phyloP scores from a whole-genome alignment of 257 asterid species.

The Gentiana straminea region DNA sequence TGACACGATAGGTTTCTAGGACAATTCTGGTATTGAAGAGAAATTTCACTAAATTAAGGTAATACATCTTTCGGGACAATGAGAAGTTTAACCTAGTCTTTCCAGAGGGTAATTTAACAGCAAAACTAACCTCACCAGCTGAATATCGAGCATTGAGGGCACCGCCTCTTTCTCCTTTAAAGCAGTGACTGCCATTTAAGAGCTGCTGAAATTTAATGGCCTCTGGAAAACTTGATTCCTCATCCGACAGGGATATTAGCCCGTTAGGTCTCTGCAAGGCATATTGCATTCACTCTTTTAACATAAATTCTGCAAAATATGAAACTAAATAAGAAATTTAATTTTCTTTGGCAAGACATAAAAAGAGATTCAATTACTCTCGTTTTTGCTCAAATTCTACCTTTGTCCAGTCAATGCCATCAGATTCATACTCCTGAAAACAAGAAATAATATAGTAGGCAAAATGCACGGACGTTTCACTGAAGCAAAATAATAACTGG shows the following conservation, averaged over 20 bases:
- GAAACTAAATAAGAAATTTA: background rate
- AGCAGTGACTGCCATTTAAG: constrained; percentile 44
- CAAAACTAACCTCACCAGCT: constrained; percentile 84
- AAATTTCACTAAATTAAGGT: too few species aligned
- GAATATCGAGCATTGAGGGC: constrained; percentile 56
- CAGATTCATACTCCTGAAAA: too few species aligned
- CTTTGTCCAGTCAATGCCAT: constrained; percentile 43
- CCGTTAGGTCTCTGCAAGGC: constrained; percentile 62
- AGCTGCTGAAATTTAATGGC: constrained; percentile 76
- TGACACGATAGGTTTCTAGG: too few species aligned
- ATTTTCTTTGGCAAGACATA: too few species aligned
- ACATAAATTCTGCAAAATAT: background rate
- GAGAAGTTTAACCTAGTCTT: background rate
- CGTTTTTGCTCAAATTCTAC: constrained; percentile 78
- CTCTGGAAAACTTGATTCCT: constrained; percentile 60
- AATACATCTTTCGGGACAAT: too few species aligned
- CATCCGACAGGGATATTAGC: constrained; percentile 72
- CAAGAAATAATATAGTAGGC: too few species aligned
- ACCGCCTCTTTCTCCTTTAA: constrained; percentile 52
- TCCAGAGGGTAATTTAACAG: background rate
- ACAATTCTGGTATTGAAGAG: too few species aligned
- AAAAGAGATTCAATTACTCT: constrained; percentile 66
- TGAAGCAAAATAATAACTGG: background rate
- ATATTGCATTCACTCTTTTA: constrained; percentile 3
- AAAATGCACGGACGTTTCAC: too few species aligned